A percentile compares a stretch with the other conserved stretches of the same genome.
These are phyloP conservation scores for Lactifluus volemus DNA, from an alignment of 768 basidiomycete species.

Conservation along the genomic window DNA sequence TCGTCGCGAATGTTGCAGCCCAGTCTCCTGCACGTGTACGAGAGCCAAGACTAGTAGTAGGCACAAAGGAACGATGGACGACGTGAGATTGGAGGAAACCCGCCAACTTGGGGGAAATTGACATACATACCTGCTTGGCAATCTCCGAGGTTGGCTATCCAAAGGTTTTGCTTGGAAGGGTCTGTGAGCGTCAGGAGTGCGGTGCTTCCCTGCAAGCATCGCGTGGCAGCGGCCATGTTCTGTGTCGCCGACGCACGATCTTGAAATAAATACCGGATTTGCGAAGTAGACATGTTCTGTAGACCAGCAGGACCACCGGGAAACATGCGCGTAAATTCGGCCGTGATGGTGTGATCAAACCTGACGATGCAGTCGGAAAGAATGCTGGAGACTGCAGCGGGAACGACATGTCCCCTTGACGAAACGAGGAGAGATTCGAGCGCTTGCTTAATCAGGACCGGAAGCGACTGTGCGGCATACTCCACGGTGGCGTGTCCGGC, in stretches of 20 bases:
- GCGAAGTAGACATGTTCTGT: conserved; percentile 34
- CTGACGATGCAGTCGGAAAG: conserved; percentile 32
- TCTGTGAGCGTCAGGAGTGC: conserved; percentile 67
- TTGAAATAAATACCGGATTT: conserved; percentile 54
- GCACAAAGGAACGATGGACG: no score
- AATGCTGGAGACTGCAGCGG: conserved; percentile 31
- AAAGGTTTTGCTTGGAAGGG: conserved; percentile 57
- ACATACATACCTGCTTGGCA: conserved; percentile 59
- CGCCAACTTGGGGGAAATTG: not conserved
- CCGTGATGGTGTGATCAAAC: conserved; percentile 37
- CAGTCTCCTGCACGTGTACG: conserved; percentile 40
- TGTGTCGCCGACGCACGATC: conserved; percentile 49
- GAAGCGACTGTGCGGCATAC: conserved; percentile 33
- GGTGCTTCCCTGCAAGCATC: conserved; percentile 76
- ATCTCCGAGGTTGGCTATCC: conserved; percentile 77
- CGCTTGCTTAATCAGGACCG: conserved; percentile 32
- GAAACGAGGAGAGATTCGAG: conserved; percentile 30
- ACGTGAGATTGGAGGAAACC: not conserved
- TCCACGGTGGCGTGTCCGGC: conserved; percentile 41
- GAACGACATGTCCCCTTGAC: conserved; percentile 20
- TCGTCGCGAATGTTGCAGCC: conserved; percentile 53
- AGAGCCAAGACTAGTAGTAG: conserved; percentile 39
- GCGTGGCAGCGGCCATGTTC: conserved; percentile 55
- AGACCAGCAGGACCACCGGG: conserved; percentile 47
- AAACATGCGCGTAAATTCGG: conserved; percentile 37